phyloP scores from a whole-genome alignment of 208 protist species.

The Phytomonas serpens region DNA sequence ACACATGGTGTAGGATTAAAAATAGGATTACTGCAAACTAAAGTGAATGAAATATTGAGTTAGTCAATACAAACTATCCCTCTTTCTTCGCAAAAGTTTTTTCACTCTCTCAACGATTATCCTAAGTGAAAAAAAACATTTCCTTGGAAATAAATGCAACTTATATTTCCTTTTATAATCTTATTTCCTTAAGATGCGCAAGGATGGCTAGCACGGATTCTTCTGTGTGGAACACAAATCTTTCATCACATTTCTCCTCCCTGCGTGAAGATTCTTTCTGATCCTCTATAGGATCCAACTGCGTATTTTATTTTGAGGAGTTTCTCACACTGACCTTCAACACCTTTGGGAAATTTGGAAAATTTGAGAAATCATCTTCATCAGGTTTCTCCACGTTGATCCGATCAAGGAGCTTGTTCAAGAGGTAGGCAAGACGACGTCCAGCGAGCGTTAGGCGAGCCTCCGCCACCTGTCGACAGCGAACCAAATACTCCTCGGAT shows the following conservation, averaged over 20 bases:
- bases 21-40: neutral
- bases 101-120: no score
- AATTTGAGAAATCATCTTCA: neutral
- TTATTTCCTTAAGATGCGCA: no score
- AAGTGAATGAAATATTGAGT: neutral
- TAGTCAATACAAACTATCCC: neutral
- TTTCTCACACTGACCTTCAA: neutral
- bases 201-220: no score
- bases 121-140: neutral
- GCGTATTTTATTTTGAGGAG: conserved; percentile 1
- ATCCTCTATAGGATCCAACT: neutral
- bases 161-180: no score
- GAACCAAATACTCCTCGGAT: conserved; percentile 33
- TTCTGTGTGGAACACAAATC: no score
- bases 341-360: neutral
- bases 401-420: conserved; percentile 42
- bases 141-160: no score
- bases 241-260: no score
- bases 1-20: neutral
- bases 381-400: conserved; percentile 14
- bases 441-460: conserved; percentile 54
- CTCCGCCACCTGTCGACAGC: conserved; percentile 40
- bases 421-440: conserved; percentile 47
- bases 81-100: no score
- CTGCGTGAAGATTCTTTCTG: no score